Conservation (phyloP, 345 rosid genomes). For the Laguncularia racemosa region DNA sequence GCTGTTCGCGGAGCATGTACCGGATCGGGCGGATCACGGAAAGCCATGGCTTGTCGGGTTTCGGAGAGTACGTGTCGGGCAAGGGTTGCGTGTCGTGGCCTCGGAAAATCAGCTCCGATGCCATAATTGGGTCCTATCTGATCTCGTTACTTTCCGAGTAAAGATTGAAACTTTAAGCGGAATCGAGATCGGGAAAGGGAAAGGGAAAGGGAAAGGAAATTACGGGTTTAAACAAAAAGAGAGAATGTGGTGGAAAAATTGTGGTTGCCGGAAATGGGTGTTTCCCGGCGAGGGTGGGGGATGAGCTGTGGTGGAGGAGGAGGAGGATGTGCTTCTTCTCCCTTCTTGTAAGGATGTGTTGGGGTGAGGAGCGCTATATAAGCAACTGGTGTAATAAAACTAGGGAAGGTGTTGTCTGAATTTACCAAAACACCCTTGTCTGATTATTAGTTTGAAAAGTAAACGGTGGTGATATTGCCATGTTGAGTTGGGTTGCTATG, state of each 20-base stretch:
- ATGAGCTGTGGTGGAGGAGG: too few relatives aligned
- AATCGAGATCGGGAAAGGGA: neutral
- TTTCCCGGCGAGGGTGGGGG: too few relatives aligned
- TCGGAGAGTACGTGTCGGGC: constrained; percentile 55
- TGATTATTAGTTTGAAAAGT: constrained; percentile 9
- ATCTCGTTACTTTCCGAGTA: neutral
- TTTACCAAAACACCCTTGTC: constrained; percentile 21
- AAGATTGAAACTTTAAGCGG: too few relatives aligned
- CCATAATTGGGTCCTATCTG: constrained; percentile 6
- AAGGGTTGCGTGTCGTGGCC: constrained; percentile 60
- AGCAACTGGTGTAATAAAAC: neutral
- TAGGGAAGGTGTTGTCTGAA: neutral
- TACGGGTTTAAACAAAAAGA: too few relatives aligned
- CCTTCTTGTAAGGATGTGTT: too few relatives aligned
- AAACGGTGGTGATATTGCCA: constrained; percentile 9
- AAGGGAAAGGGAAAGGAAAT: too few relatives aligned
- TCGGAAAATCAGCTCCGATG: constrained; percentile 71
- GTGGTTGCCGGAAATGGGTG: too few relatives aligned
- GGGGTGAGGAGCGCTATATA: neutral
- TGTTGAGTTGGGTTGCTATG: too few relatives aligned
- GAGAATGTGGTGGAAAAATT: too few relatives aligned
- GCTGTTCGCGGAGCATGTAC: constrained; percentile 85
- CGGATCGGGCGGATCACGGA: constrained; percentile 51
- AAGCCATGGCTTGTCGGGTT: constrained; percentile 71
- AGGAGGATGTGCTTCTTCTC: too few relatives aligned